Evolutionary conservation across 2,329 filamentous ascomycete genomes (phyloP).

Genomic region (Claviceps maximensis): DNA sequence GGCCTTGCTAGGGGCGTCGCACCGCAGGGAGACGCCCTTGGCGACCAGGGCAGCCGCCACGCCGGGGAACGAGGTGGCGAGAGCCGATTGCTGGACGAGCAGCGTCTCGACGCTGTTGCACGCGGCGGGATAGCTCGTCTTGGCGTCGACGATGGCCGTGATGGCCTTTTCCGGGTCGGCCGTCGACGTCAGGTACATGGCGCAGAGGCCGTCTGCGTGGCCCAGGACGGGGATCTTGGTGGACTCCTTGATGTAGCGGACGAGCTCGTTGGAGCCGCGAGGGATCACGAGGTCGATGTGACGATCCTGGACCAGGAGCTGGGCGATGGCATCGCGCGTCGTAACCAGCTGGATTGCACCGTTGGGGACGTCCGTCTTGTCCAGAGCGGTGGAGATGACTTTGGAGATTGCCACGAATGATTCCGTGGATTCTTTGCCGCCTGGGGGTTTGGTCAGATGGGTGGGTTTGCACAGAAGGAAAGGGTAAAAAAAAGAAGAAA

Average conservation of each 20-base stretch:
- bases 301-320: slow-evolving; percentile 72
- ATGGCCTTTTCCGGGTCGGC: slow-evolving; percentile 60
- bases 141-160: slow-evolving; percentile 75
- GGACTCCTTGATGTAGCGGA: slow-evolving; percentile 75
- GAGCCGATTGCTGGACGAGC: slow-evolving; percentile 61
- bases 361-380: slow-evolving; percentile 62
- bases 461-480: neutral
- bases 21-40: slow-evolving; percentile 71
- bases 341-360: slow-evolving; percentile 87
- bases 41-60: slow-evolving; percentile 62
- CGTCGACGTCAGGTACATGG: slow-evolving; percentile 69
- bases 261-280: slow-evolving; percentile 78
- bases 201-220: slow-evolving; percentile 88
- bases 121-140: slow-evolving; percentile 86
- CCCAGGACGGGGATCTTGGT: slow-evolving; percentile 93
- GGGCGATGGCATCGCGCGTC: slow-evolving; percentile 78
- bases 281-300: slow-evolving; percentile 94
- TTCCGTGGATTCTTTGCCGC: slow-evolving; percentile 87
- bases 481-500: neutral
- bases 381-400: slow-evolving; percentile 68
- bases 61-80: slow-evolving; percentile 52
- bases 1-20: slow-evolving; percentile 56
- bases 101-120: slow-evolving; percentile 93
- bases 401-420: slow-evolving; percentile 87
- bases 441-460: slow-evolving; percentile 21